phyloP scores from a whole-genome alignment of 1,284 basidiomycete species.

The Schizophyllum amplum region DNA sequence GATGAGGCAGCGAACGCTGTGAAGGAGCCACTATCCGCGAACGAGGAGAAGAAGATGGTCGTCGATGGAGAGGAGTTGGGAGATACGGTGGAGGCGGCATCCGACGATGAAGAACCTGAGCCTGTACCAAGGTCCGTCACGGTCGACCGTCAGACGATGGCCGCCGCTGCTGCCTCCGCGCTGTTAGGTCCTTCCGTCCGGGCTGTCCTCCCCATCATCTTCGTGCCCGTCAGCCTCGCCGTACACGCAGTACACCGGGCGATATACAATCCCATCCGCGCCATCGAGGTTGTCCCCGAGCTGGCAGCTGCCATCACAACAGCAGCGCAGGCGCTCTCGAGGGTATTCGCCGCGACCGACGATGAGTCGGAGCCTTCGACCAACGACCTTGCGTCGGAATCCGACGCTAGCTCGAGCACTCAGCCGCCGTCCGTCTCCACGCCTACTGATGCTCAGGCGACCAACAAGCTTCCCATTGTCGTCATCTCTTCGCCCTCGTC shows the following conservation, averaged over 20 bases:
- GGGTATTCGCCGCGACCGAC: not conserved
- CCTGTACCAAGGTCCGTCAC: no score
- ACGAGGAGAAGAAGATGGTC: no score
- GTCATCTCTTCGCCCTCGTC: not conserved
- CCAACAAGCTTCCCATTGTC: not conserved
- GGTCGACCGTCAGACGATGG: no score
- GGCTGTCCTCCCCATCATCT: not conserved
- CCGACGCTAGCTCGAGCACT: not conserved
- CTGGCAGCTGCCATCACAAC: not conserved
- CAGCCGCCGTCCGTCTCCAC: no score
- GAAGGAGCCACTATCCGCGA: not conserved
- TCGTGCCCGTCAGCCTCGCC: not conserved
- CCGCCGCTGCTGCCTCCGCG: no score
- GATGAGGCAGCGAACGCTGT: not conserved
- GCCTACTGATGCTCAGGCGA: not conserved
- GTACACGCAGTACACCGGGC: not conserved
- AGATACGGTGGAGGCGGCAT: no score
- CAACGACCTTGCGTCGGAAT: not conserved
- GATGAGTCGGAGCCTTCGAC: not conserved
- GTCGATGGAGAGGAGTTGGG: no score
- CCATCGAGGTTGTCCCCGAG: not conserved
- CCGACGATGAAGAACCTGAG: no score
- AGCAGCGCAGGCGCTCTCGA: not conserved
- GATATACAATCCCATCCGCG: not conserved
- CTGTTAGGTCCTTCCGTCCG: not conserved